Evolutionary conservation across 2,329 filamentous ascomycete species (phyloP).

Genomic region (Lecanicillium sp.): DNA sequence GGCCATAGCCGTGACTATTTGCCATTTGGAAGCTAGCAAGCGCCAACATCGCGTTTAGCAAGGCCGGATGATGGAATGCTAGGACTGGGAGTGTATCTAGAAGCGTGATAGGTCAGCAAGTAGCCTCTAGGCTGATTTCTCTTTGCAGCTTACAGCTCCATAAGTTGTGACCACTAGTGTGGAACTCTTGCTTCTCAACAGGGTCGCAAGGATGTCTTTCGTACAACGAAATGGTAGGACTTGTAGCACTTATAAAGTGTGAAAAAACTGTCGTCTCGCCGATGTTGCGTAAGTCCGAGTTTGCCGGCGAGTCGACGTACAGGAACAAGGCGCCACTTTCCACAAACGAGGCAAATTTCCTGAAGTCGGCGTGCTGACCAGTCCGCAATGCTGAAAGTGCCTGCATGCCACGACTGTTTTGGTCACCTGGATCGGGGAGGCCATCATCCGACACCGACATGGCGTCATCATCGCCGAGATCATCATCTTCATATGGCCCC

Average conservation of each 20-base stretch:
- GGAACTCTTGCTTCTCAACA: slow-evolving; percentile 47
- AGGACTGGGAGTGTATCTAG: slow-evolving; percentile 73
- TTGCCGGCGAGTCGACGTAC: slow-evolving; percentile 57
- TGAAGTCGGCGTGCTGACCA: slow-evolving; percentile 34
- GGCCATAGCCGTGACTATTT: slow-evolving; percentile 65
- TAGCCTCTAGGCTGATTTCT: neutral
- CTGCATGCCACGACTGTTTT: neutral
- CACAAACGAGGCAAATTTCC: slow-evolving; percentile 36
- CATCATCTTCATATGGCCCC: slow-evolving; percentile 4
- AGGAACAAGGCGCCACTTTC: slow-evolving; percentile 49
- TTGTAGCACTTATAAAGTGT: slow-evolving; percentile 87
- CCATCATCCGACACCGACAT: slow-evolving; percentile 10
- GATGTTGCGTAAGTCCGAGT: slow-evolving; percentile 70
- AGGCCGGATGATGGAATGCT: slow-evolving; percentile 74
- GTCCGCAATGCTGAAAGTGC: slow-evolving; percentile 8
- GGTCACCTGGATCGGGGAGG: neutral
- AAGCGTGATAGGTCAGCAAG: slow-evolving; percentile 14
- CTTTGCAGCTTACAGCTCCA: slow-evolving; percentile 60
- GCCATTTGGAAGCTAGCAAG: slow-evolving; percentile 83
- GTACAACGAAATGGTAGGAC: slow-evolving; percentile 77
- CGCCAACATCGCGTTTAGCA: slow-evolving; percentile 86
- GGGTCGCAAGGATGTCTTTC: slow-evolving; percentile 75
- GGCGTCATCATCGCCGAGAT: slow-evolving; percentile 6
- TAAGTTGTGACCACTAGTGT: slow-evolving; percentile 53
- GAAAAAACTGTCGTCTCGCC: slow-evolving; percentile 78